These are phyloP conservation scores for Vigna nakashimae DNA, from an alignment of 306 rosid species.

Conservation along the genomic window DNA sequence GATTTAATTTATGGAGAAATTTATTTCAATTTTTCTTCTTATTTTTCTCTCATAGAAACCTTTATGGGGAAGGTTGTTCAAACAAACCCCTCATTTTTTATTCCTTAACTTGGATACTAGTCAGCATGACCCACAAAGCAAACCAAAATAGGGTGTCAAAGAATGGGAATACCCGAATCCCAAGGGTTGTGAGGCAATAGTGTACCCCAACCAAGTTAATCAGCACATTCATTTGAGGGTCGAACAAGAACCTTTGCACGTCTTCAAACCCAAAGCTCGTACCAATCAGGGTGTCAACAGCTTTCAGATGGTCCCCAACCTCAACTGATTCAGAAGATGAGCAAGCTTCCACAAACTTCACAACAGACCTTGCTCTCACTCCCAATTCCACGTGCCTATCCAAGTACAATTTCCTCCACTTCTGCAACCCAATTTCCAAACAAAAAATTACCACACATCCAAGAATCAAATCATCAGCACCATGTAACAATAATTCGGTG, in stretches of 20 bases:
- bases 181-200: slow-evolving; percentile 63
- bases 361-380: slow-evolving; percentile 50
- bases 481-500: background rate
- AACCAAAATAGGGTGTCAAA: slow-evolving; percentile 21
- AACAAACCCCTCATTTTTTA: background rate
- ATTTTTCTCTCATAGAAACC: too few relatives aligned
- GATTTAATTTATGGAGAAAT: too few relatives aligned
- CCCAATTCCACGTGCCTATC: slow-evolving; percentile 69
- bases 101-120: background rate
- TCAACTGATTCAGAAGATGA: slow-evolving; percentile 59
- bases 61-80: too few relatives aligned
- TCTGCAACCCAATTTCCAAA: slow-evolving; percentile 54
- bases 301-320: slow-evolving; percentile 68
- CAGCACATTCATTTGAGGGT: slow-evolving; percentile 57
- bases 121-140: background rate
- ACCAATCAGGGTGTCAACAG: slow-evolving; percentile 55
- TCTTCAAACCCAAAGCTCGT: slow-evolving; percentile 73
- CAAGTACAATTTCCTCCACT: slow-evolving; percentile 72
- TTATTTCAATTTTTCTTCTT: too few relatives aligned
- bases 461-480: background rate
- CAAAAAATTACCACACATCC: slow-evolving; percentile 14
- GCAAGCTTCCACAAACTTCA: slow-evolving; percentile 60
- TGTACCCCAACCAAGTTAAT: slow-evolving; percentile 81
- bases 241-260: slow-evolving; percentile 68
- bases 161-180: slow-evolving; percentile 62